phyloP scores from a whole-genome alignment of 148 eudicot species.

The Vaccinium macrocarpon region DNA sequence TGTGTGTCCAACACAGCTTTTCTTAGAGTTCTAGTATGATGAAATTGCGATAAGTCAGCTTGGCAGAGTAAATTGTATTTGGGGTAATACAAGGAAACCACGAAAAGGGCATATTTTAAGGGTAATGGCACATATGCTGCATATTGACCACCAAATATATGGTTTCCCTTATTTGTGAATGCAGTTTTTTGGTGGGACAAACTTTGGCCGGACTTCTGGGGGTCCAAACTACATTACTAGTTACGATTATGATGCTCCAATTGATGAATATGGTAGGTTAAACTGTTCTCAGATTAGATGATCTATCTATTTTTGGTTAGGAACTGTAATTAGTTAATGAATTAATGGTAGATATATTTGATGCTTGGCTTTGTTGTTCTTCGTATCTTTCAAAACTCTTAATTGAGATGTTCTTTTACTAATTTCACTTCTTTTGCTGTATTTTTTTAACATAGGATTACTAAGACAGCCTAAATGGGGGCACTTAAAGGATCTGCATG shows the following conservation, averaged over 20 bases:
- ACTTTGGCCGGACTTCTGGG: conserved; percentile 91
- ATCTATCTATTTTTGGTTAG: not conserved
- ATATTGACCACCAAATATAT: conserved; percentile 1
- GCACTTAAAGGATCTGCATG: conserved; percentile 93
- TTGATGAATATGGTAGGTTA: conserved; percentile 91
- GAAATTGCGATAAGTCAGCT: not conserved
- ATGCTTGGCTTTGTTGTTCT: not conserved
- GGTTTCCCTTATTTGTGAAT: conserved; percentile 25
- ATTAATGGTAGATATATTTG: not conserved
- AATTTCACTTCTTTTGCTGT: conserved; percentile 6
- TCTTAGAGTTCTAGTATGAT: not conserved
- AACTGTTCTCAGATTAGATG: not conserved
- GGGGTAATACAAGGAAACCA: not conserved
- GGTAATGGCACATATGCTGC: conserved; percentile 9
- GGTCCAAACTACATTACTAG: conserved; percentile 92
- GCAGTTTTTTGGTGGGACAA: conserved; percentile 97
- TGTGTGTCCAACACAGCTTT: not conserved
- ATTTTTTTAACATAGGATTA: conserved; percentile 51
- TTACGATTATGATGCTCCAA: conserved; percentile 97
- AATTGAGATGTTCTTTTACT: not conserved
- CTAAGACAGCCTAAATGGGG: conserved; percentile 97
- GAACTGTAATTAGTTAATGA: not conserved
- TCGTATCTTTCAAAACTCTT: not conserved
- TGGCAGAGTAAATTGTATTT: not conserved
- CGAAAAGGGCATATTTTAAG: not conserved